Evolutionary conservation across 225 moss, liverwort and hornwort species (phyloP).

Genomic region (Polytrichum formosum): DNA sequence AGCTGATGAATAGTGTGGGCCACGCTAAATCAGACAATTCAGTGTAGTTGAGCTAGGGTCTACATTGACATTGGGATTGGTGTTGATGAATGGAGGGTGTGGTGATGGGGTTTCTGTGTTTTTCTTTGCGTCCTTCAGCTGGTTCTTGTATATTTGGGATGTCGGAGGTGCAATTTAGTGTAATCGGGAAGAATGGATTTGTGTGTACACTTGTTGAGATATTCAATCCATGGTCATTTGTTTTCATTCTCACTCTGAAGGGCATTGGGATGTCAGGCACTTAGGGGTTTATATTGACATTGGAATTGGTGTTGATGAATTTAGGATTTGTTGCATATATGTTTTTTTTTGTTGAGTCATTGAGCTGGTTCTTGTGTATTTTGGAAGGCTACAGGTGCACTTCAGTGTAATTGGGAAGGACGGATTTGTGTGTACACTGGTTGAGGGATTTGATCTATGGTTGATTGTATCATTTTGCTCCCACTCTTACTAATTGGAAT

Average conservation of each 20-base stretch:
- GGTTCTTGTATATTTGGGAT: neutral
- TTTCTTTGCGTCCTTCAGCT: neutral
- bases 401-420: no score
- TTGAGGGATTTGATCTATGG: no score
- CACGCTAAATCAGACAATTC: neutral
- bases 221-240: no score
- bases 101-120: neutral
- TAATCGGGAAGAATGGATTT: no score
- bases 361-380: neutral
- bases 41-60: slow-evolving; percentile 5
- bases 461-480: neutral
- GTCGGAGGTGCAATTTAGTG: neutral
- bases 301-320: no score
- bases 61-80: neutral
- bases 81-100: neutral
- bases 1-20: no score
- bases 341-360: neutral
- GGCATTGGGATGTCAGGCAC: no score
- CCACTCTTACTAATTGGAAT: no score
- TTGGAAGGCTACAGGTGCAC: neutral
- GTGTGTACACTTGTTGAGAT: no score
- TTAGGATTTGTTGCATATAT: neutral
- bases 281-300: no score
- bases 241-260: no score
- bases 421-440: no score